Evolutionary conservation across 768 basidiomycete species (phyloP).

Genomic region (Termitomyces bulborhizus): DNA sequence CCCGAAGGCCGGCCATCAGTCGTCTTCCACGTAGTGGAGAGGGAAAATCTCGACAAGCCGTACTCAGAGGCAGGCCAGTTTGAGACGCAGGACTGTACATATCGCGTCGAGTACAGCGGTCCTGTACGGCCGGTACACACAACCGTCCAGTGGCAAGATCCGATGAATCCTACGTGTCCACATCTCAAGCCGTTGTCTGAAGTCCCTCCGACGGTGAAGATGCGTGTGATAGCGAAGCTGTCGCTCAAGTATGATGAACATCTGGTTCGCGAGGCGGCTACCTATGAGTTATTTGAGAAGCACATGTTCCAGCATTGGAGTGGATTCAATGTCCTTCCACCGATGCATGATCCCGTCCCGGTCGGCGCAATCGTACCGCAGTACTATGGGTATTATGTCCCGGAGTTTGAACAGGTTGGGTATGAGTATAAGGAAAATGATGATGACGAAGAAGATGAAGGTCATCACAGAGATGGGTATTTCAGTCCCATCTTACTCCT

Average conservation of each 20-base stretch:
- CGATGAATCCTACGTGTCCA: slow-evolving; percentile 23
- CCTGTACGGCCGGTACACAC: slow-evolving; percentile 15
- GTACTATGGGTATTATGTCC: slow-evolving; percentile 56
- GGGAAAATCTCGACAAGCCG: neutral
- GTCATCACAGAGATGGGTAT: slow-evolving; percentile 11
- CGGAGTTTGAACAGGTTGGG: slow-evolving; percentile 5
- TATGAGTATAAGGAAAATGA: neutral
- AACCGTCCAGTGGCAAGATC: slow-evolving; percentile 25
- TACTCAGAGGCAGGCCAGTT: neutral
- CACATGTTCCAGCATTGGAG: slow-evolving; percentile 45
- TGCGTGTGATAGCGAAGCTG: slow-evolving; percentile 39
- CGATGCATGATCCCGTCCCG: slow-evolving; percentile 38
- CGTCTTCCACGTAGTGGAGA: slow-evolving; percentile 1
- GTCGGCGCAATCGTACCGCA: slow-evolving; percentile 51
- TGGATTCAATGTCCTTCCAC: slow-evolving; percentile 38
- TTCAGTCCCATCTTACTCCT: slow-evolving; percentile 37
- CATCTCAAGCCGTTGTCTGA: slow-evolving; percentile 16
- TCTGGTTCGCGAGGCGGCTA: slow-evolving; percentile 31
- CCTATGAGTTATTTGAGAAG: slow-evolving; percentile 37
- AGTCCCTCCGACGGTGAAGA: slow-evolving; percentile 30
- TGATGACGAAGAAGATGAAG: neutral
- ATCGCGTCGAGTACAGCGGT: slow-evolving; percentile 6
- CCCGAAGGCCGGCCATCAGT: neutral
- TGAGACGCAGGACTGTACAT: neutral
- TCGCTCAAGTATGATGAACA: slow-evolving; percentile 31